Base-by-base conservation (phyloP, 2,329 filamentous ascomycete species). In the Lecanicillium sp. region DNA sequence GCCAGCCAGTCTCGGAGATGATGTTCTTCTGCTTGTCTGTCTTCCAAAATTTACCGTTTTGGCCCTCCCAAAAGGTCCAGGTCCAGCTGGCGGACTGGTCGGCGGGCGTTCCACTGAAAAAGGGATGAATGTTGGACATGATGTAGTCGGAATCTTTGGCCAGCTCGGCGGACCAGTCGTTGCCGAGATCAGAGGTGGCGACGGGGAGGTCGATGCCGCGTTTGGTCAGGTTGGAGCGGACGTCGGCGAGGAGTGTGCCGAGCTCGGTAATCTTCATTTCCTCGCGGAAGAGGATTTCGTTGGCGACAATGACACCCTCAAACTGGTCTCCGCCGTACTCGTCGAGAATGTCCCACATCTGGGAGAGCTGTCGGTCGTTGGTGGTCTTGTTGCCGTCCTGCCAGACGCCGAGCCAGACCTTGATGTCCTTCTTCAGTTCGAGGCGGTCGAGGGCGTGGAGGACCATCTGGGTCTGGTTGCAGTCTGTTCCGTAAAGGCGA, bases 71-170 rank as follows among this genome's bases (percentile, higher is more conserved):
- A 68, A 96, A 97, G 14, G 67, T 67, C 68, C 75, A 87, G 0
- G 91, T 95, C 91, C 91, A 97, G 7, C 63, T 68, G 0, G 90
- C 84, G 0, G 89, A 88, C 1, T 77, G 63, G 2, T 78, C 70
- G 2, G 82, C 84, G 1, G 77, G 71, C 11, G 88, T 81, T 39
- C 91, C 91, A 0, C 84, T 86, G 62, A 97, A 97, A 75, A 97
- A 96, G 0, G 93, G 91, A 62, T 97, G 93, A 47, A 97, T 87
- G 62, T 97, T 97, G 56, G 88, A 86, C 90, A 97, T 96, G 66
- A 97, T 83, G 59, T 87, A 83, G 65, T 97, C 90, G 35, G 88
- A 86, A 44, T 81, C 74, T 4, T 68, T 57, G 0, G 86, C 86
- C 15, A 97, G 78, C 2, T 74, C 71, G 0, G 74, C 60, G 3